phyloP scores from a whole-genome alignment of 108 stramenopile species.

The Cyclotella cryptica region DNA sequence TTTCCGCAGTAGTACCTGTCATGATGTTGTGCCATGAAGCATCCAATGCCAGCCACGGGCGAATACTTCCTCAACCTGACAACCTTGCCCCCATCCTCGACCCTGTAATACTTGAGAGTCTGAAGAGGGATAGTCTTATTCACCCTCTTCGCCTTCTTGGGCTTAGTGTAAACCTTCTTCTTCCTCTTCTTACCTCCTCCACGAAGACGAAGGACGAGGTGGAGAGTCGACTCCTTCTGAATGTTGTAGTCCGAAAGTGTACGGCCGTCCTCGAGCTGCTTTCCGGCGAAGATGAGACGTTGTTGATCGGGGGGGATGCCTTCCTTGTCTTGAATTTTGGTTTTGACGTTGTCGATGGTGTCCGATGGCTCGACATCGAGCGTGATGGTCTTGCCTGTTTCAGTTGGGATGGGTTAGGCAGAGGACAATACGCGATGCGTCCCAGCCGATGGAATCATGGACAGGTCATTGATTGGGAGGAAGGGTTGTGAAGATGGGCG shows the following conservation, averaged over 20 bases:
- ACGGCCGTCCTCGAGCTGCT: conserved; percentile 97
- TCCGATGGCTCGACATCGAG: conserved; percentile 98
- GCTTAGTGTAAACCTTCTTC: conserved; percentile 99
- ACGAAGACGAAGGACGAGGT: conserved; percentile 91
- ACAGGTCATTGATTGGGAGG: conserved; percentile 1
- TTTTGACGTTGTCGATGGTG: conserved; percentile 96
- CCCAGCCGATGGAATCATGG: conserved; percentile 33
- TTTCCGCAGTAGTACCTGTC: conserved; percentile 99
- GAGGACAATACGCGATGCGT: conserved; percentile 34
- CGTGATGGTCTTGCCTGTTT: conserved; percentile 88
- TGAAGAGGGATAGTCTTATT: conserved; percentile 96
- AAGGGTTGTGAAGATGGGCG: background rate
- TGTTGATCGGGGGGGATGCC: conserved; percentile 98
- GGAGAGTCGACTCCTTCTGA: conserved; percentile 97
- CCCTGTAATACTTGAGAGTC: conserved; percentile 99
- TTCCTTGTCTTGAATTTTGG: conserved; percentile 97
- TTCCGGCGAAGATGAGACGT: conserved; percentile 97
- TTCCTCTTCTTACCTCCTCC: conserved; percentile 98
- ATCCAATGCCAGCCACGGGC: conserved; percentile 96
- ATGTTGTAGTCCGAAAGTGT: conserved; percentile 98
- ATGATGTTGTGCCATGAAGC: conserved; percentile 99
- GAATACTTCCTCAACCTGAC: conserved; percentile 95
- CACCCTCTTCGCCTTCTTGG: conserved; percentile 98
- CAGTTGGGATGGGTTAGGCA: background rate
- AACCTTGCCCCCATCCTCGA: conserved; percentile 98